phyloP scores from a whole-genome alignment of 331 rosid species.

The Saraca asoca region DNA sequence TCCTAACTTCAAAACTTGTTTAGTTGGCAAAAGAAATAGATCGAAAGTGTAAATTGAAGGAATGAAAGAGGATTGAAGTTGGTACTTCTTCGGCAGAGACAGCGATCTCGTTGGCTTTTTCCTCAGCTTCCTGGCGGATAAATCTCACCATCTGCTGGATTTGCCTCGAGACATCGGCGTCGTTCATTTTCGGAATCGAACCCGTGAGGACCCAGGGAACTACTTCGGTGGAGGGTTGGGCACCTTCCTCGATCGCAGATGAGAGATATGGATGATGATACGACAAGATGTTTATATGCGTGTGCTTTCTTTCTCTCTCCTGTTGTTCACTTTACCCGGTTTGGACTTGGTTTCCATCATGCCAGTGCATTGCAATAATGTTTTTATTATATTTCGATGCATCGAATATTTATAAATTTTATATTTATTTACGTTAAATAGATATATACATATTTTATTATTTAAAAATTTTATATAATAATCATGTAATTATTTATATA shows the following conservation, averaged over 20 bases:
- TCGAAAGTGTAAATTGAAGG: conserved; percentile 1
- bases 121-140: conserved; percentile 77
- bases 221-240: background rate
- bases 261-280: background rate
- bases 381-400: too few relatives aligned
- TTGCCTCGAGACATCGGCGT: conserved; percentile 72
- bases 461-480: too few relatives aligned
- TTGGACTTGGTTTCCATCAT: too few relatives aligned
- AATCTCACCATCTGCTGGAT: conserved; percentile 80
- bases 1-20: background rate
- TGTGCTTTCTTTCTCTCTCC: too few relatives aligned
- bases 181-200: conserved; percentile 51
- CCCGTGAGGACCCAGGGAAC: conserved; percentile 33
- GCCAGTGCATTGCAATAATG: too few relatives aligned
- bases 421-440: too few relatives aligned
- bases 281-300: background rate
- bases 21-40: background rate
- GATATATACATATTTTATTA: too few relatives aligned
- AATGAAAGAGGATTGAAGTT: conserved; percentile 1
- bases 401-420: too few relatives aligned
- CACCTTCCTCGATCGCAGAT: conserved; percentile 31
- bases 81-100: conserved; percentile 94
- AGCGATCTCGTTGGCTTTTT: conserved; percentile 97
- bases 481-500: too few relatives aligned
- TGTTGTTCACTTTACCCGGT: too few relatives aligned